Conservation (phyloP, 805 yeast genomes). For the Spathaspora hagerdaliae region DNA sequence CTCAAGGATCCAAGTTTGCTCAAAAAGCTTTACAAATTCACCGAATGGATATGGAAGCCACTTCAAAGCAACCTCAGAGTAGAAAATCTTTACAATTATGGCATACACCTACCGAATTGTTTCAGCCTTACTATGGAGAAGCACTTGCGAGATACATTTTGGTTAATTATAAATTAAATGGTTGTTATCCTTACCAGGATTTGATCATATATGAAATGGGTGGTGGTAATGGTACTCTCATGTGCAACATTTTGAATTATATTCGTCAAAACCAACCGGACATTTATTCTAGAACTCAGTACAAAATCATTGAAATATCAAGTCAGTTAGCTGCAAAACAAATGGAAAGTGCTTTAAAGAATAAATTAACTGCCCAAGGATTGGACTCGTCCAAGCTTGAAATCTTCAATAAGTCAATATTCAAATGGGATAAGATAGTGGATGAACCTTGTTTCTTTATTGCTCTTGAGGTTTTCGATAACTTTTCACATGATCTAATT, state of each 20-base stretch:
- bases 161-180: conserved; percentile 63
- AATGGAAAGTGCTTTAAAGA: conserved; percentile 29
- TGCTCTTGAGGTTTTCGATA: conserved; percentile 81
- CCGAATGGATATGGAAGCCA: conserved; percentile 22
- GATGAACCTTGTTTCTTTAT: conserved; percentile 70
- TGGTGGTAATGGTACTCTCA: conserved; percentile 85
- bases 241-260: conserved; percentile 69
- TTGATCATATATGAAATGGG: conserved; percentile 82
- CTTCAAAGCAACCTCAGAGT: conserved; percentile 10
- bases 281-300: conserved; percentile 63
- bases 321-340: conserved; percentile 59
- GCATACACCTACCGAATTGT: conserved; percentile 89
- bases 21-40: conserved; percentile 20
- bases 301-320: conserved; percentile 71
- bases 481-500: conserved; percentile 76
- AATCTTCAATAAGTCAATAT: conserved; percentile 69
- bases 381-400: conserved; percentile 56
- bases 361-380: conserved; percentile 30
- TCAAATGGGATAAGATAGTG: conserved; percentile 64
- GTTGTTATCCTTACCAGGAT: conserved; percentile 63
- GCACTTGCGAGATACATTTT: conserved; percentile 78
- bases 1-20: conserved; percentile 24
- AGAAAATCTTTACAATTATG: conserved; percentile 60
- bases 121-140: conserved; percentile 81
- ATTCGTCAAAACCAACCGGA: conserved; percentile 63